A percentile compares a stretch with the other conserved stretches of the same genome.
Evolutionary conservation across 1,284 basidiomycete genomes (phyloP).

Genomic region (Ustilago curta): DNA sequence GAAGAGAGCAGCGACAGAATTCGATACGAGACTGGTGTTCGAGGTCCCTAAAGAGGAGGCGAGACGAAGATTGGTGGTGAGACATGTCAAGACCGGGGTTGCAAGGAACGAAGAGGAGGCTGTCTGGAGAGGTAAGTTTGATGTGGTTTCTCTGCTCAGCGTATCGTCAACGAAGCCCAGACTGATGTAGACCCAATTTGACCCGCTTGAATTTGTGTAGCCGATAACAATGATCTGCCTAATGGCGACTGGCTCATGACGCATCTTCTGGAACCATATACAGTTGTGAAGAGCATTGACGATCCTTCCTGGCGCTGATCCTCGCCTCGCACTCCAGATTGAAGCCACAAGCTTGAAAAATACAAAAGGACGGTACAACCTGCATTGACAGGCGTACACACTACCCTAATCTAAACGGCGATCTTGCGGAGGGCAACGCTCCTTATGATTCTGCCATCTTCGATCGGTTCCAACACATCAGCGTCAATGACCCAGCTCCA

Average conservation of each 20-base stretch:
- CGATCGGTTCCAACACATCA: constrained; percentile 34
- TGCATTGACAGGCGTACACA: neutral
- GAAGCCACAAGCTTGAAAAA: neutral
- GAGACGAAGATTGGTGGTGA: constrained; percentile 76
- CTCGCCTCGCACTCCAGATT: neutral
- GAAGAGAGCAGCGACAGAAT: constrained; percentile 76
- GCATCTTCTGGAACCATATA: constrained; percentile 58
- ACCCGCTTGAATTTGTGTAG: constrained; percentile 14
- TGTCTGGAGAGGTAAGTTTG: constrained; percentile 76
- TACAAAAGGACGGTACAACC: neutral
- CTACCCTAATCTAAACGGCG: neutral
- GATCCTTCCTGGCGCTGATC: constrained; percentile 36
- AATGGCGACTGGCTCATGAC: constrained; percentile 65
- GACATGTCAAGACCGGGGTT: constrained; percentile 82
- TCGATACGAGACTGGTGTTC: constrained; percentile 85
- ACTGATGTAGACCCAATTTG: neutral
- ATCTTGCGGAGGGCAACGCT: constrained; percentile 31
- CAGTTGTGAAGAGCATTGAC: constrained; percentile 35
- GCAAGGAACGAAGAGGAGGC: constrained; percentile 78
- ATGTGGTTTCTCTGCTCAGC: no score
- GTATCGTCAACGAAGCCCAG: no score
- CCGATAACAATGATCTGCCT: constrained; percentile 66
- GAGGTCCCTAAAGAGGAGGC: constrained; percentile 76
- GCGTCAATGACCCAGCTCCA: constrained; percentile 24
- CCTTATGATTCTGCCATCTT: constrained; percentile 37